Conservation (phyloP, 768 basidiomycete genomes). For the Leccinum incarnatum region DNA sequence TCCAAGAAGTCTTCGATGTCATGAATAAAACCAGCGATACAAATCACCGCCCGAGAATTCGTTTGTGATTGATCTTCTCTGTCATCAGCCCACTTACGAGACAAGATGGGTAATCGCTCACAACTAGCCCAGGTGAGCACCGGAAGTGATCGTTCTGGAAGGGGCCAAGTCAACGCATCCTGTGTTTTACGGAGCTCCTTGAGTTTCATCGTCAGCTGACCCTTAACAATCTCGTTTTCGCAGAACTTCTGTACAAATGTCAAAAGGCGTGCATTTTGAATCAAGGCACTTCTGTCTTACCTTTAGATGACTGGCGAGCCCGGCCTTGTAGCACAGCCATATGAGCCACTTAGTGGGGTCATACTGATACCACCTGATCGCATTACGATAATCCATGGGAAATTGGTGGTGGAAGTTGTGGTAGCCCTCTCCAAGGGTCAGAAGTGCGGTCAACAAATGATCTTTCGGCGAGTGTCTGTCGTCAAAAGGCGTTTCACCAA, state of each 20-base stretch:
- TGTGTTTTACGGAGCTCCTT: constrained; percentile 1
- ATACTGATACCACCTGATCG: constrained; percentile 1
- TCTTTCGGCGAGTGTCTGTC: neutral
- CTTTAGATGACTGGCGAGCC: constrained; percentile 5
- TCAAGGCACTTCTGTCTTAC: neutral
- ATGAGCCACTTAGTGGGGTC: constrained; percentile 3
- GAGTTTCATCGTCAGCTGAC: constrained; percentile 3
- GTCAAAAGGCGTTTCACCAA: constrained; percentile 3
- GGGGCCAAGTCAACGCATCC: neutral
- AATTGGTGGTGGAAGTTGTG: constrained; percentile 8
- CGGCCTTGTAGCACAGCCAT: neutral
- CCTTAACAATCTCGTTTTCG: constrained; percentile 1
- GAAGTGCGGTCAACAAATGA: constrained; percentile 1
- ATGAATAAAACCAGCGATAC: constrained; percentile 1
- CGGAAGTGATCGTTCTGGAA: neutral
- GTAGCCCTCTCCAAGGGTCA: constrained; percentile 4
- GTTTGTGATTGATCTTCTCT: neutral
- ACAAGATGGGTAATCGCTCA: neutral
- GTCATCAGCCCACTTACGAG: neutral
- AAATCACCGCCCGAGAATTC: neutral
- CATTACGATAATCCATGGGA: constrained; percentile 1
- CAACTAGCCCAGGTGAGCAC: constrained; percentile 1
- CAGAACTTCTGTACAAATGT: neutral
- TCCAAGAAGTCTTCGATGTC: constrained; percentile 1
- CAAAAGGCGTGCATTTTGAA: neutral